Evolutionary conservation across 352 stramenopile genomes (phyloP).

Genomic region (Pythium scleroteichum): DNA sequence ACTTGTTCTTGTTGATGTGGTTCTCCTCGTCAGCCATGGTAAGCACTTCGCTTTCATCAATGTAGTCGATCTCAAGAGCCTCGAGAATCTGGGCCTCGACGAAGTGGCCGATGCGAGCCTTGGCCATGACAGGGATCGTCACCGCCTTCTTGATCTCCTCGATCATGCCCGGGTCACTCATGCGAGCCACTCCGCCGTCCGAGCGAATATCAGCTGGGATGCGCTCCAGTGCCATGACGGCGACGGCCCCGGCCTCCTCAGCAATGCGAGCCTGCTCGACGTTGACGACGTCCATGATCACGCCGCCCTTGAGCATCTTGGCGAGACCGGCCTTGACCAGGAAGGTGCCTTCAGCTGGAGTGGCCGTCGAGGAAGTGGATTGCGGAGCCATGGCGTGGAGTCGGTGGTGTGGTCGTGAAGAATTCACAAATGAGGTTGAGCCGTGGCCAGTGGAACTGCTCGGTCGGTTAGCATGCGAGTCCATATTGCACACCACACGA

Average conservation of each 20-base stretch:
- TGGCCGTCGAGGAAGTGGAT: slow-evolving; percentile 21
- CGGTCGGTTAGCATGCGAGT: neutral
- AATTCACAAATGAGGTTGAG: slow-evolving; percentile 19
- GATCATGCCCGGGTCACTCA: slow-evolving; percentile 98
- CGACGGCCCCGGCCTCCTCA: slow-evolving; percentile 96
- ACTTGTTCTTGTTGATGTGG: slow-evolving; percentile 97
- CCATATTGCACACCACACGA: neutral
- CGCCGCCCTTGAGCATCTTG: slow-evolving; percentile 98
- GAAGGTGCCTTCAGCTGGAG: slow-evolving; percentile 74
- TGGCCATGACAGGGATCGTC: slow-evolving; percentile 99
- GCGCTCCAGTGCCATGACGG: slow-evolving; percentile 98
- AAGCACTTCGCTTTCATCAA: slow-evolving; percentile 98
- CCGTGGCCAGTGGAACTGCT: slow-evolving; percentile 1
- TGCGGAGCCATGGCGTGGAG: slow-evolving; percentile 32
- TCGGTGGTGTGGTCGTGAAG: slow-evolving; percentile 10
- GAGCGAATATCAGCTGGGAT: slow-evolving; percentile 97
- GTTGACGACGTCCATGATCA: slow-evolving; percentile 97
- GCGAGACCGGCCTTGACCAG: slow-evolving; percentile 96
- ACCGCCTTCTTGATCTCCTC: slow-evolving; percentile 98
- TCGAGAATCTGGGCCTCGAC: slow-evolving; percentile 99
- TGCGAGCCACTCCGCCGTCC: slow-evolving; percentile 96
- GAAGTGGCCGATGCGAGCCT: slow-evolving; percentile 98
- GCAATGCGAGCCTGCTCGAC: slow-evolving; percentile 95
- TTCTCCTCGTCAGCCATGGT: slow-evolving; percentile 99
- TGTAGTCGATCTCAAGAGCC: slow-evolving; percentile 98